These are phyloP conservation scores for Coffea humblotiana DNA, from an alignment of 305 asterid genomes.

Conservation along the genomic window DNA sequence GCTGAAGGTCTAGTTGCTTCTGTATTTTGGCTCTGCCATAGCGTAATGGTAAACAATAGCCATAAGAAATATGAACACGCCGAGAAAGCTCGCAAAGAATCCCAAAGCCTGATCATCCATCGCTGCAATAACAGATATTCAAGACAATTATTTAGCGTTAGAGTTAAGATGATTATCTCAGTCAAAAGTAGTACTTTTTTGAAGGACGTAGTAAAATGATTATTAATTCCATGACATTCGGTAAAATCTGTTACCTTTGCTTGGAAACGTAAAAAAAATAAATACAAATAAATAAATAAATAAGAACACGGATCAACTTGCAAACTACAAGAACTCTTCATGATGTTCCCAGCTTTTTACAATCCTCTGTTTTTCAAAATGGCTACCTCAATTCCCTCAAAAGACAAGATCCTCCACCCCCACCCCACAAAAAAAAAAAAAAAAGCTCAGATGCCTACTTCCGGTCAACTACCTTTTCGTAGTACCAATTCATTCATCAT, in stretches of 20 bases:
- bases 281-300: neutral
- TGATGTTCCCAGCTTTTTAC: neutral
- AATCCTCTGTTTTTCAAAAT: no score
- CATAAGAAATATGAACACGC: constrained; percentile 52
- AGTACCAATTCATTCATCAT: neutral
- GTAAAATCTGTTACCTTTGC: neutral
- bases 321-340: no score
- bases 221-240: neutral
- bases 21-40: constrained; percentile 70
- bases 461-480: neutral
- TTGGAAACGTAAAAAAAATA: neutral
- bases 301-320: no score
- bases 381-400: neutral
- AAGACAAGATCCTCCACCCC: neutral
- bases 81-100: constrained; percentile 72
- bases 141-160: neutral
- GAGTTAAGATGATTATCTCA: neutral
- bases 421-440: no score
- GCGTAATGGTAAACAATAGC: constrained; percentile 79
- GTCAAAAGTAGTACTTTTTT: neutral
- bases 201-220: neutral
- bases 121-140: constrained; percentile 39
- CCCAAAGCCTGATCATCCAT: constrained; percentile 81
- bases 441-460: neutral
- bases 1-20: constrained; percentile 37